Evolutionary conservation across 2,329 filamentous ascomycete species (phyloP), one percentile per base, ranked within the genome.

Genomic region (Aspergillus sergii): DNA sequence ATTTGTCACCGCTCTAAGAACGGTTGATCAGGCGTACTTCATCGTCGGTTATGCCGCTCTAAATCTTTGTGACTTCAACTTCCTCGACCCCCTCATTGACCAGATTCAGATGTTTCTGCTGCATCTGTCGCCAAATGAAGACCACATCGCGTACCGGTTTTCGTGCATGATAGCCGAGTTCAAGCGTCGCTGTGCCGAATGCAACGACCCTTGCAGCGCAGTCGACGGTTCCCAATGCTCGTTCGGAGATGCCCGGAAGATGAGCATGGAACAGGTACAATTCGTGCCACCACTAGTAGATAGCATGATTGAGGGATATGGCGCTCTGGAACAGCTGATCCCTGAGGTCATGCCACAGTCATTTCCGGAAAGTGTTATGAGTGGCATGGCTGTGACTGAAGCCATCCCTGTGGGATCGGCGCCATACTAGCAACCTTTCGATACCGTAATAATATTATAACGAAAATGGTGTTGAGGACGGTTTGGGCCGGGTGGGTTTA

Each of bases 21-120:
- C 74, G 43, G 69, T 74, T 28, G 75, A 76, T 57, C 73, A 77
- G 36, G 63, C 72, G 26, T 76, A 76, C 59, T 75, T 74, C 61
- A 72, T 76, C 19, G 69, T 75, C 36, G 72, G 72, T 63, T 77
- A 77, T 48, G 74, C 75, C 23, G 73, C 75, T 16, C 66, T 77
- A n/a, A 76, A 74, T 4, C 67, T 77, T 19, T 76, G 74, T 61
- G 74, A 77, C 56, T 76, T 75, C 58, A 75, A 69, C 34, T 61
- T 73, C 32, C 63, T 72, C 16, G 74, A 76, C 51, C 71, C 73
- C 3, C 66, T 76, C 4, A 76, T 77, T 56, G 74, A 71, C 50
- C 72, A 76, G 61, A 69, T 75, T 8, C 75, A 74, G 36, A 69
- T 70, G 19, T 75, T 75, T 46, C 68, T 77, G 28, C 71, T 76